Evolutionary conservation across 495 filamentous ascomycete species (phyloP).

Genomic region (Podospora didyma): DNA sequence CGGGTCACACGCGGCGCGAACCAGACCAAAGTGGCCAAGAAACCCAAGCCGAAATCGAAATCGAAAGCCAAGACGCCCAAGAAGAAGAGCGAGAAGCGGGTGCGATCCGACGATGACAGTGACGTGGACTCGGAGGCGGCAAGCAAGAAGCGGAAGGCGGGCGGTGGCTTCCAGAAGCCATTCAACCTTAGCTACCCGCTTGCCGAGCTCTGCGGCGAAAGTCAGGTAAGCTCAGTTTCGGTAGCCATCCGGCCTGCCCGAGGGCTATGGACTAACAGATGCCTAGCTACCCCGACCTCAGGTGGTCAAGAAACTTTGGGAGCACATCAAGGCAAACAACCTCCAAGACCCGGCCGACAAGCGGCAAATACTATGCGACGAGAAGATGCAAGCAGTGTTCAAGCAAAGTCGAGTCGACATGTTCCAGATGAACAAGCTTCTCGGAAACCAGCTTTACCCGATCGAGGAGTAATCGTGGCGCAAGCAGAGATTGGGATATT

Average conservation of each 20-base stretch:
- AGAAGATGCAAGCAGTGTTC: slow-evolving; percentile 83
- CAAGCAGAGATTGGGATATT: neutral
- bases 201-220: slow-evolving; percentile 53
- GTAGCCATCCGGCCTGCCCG: neutral
- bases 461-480: slow-evolving; percentile 40
- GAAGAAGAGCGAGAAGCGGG: slow-evolving; percentile 74
- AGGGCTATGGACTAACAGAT: slow-evolving; percentile 11
- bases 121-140: slow-evolving; percentile 59
- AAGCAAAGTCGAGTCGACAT: slow-evolving; percentile 89
- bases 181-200: slow-evolving; percentile 48
- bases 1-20: slow-evolving; percentile 68
- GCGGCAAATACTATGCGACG: slow-evolving; percentile 89
- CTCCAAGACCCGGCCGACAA: slow-evolving; percentile 89
- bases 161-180: slow-evolving; percentile 49
- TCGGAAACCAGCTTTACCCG: slow-evolving; percentile 53
- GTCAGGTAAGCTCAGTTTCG: slow-evolving; percentile 50
- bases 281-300: slow-evolving; percentile 81
- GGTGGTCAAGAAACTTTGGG: slow-evolving; percentile 93
- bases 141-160: slow-evolving; percentile 46
- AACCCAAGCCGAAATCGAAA: slow-evolving; percentile 37
- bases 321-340: slow-evolving; percentile 79
- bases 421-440: slow-evolving; percentile 88
- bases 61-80: slow-evolving; percentile 46
- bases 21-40: slow-evolving; percentile 41
- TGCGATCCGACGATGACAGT: slow-evolving; percentile 75